A percentile compares a stretch with the other conserved stretches of the same genome.
phyloP scores from a whole-genome alignment of 139 green algal genomes.

The Micractinium conductrix region DNA sequence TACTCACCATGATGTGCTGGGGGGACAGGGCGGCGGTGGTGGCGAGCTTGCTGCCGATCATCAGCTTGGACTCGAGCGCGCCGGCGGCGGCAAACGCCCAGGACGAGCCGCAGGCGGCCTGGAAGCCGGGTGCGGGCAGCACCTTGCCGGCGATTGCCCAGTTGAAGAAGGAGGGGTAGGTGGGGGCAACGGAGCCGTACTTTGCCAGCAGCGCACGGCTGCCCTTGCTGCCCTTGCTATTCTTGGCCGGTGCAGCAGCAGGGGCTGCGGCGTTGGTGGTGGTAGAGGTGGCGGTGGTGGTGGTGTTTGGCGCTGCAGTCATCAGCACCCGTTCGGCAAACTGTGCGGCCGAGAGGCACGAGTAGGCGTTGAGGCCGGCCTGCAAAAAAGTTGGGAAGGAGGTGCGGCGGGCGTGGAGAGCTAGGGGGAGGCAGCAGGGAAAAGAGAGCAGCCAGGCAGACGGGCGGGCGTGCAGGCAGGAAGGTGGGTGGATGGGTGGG shows the following conservation, averaged over 20 bases:
- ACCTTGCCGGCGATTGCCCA: background rate
- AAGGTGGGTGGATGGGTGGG: no score
- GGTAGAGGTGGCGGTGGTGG: background rate
- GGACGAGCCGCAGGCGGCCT: background rate
- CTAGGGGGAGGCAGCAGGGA: no score
- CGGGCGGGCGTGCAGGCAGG: no score
- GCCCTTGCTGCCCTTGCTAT: background rate
- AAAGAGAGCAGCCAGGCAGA: no score
- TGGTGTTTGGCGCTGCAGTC: background rate
- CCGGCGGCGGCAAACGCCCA: slow-evolving; percentile 19
- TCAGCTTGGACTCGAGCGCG: slow-evolving; percentile 2
- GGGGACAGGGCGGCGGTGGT: background rate
- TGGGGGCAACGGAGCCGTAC: background rate
- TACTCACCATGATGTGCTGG: slow-evolving; percentile 14
- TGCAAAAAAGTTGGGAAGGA: background rate
- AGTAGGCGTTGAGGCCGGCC: slow-evolving; percentile 20
- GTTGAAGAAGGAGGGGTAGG: background rate
- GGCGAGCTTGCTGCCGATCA: background rate
- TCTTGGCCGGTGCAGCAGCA: no score
- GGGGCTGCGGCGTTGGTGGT: no score
- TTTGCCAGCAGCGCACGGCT: background rate
- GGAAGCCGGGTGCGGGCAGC: background rate
- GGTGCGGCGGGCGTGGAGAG: no score
- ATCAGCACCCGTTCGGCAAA: background rate
- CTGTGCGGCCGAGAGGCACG: background rate